Evolutionary conservation across 2,329 filamentous ascomycete genomes (phyloP), one percentile per base, ranked within the genome.

Genomic region (Thyridium curvatum): DNA sequence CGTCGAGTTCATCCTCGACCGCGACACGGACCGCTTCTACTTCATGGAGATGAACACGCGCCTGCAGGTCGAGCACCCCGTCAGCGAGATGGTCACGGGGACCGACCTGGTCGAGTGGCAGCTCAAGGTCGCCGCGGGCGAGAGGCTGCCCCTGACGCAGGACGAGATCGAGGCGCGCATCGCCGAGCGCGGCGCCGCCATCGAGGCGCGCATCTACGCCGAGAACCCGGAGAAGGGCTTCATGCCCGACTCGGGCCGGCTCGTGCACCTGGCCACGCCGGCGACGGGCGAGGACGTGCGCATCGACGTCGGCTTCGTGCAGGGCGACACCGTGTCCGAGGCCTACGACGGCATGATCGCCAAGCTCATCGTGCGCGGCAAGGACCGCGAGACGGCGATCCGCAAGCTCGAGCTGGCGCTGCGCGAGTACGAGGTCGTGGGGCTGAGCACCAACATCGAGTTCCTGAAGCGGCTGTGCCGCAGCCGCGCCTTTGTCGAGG

Each of bases 331-430:
- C 46, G 86, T 98, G 3, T 94, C 90, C 0, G 87, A 91, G 42
- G 86, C 93, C 39, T 98, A 98, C 61, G 93, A 98, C 52, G 93
- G 93, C 18, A 98, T 98, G 93, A 95, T 98, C 49, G 87, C 93
- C 33, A 98, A 98, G 65, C 76, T 98, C 38, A 98, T 98, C 51
- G 88, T 97, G 6, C 79, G 86, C 41, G 93, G 86, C 1, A 75
- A 79, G 13, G 84, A 84, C 41, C 77, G 93, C 43, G 77, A 84
- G 56, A 83, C 85, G 18, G 87, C 90, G 4, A 83, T 98, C 36
- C 81, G 86, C 42, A 94, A 87, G 60, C 72, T 98, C 42, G 79
- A 81, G 30, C 70, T 82, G 4, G 90, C 93, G 1, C 68, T 98
- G 10, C 83, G 87, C 47, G 76, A 87, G 35, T 98, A 97, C 56